Evolutionary conservation across 225 moss, liverwort and hornwort species (phyloP).

Genomic region (Pseudoscleropodium purum): DNA sequence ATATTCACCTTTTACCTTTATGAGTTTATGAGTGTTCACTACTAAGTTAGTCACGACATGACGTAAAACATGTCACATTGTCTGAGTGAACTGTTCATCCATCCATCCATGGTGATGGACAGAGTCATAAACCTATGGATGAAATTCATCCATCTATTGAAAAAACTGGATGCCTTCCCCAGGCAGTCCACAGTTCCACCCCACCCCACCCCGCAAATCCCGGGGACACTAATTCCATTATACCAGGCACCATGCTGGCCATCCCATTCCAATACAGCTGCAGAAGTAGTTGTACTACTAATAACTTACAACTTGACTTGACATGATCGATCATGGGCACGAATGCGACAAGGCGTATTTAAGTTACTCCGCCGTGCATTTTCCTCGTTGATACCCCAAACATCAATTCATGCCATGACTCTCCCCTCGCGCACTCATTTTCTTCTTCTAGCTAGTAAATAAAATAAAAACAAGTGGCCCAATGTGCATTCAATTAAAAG

Average conservation of each 20-base stretch:
- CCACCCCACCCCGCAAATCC: neutral
- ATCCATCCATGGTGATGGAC: neutral
- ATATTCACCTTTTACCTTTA: too few species aligned
- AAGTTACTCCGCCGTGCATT: neutral
- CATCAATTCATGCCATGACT: neutral
- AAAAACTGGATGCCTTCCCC: neutral
- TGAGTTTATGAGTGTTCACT: too few species aligned
- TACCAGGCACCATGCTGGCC: too few species aligned
- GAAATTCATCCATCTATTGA: neutral
- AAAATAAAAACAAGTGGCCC: neutral
- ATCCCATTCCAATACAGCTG: too few species aligned
- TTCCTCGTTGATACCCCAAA: neutral
- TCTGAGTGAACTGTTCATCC: too few species aligned
- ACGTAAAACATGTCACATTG: constrained; percentile 1
- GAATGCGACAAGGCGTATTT: neutral
- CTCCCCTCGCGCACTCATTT: neutral
- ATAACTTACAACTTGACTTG: neutral
- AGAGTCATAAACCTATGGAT: neutral
- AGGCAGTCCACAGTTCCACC: neutral
- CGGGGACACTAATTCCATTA: neutral
- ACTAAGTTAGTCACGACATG: neutral
- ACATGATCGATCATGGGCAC: neutral
- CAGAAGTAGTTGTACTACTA: neutral
- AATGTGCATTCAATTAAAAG: neutral
- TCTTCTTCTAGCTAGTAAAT: neutral